Evolutionary conservation across 805 yeast species (phyloP).

Genomic region (Saitoella complicata): DNA sequence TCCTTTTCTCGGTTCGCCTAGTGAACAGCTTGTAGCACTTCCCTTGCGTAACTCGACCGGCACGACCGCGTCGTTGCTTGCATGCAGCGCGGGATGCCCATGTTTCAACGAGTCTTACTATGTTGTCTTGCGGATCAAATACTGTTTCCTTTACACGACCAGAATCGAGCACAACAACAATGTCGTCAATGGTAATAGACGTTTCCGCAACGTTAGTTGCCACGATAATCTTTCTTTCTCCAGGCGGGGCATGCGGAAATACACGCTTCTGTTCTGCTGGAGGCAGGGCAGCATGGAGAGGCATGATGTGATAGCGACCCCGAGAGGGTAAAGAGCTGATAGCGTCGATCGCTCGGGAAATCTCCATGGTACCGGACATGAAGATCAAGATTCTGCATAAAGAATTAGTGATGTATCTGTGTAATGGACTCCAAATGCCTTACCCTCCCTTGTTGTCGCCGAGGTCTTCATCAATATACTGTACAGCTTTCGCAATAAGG

Average conservation of each 20-base stretch:
- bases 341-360: slow-evolving; percentile 42
- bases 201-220: slow-evolving; percentile 95
- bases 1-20: slow-evolving; percentile 33
- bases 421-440: slow-evolving; percentile 17
- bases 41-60: slow-evolving; percentile 88
- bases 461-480: slow-evolving; percentile 36
- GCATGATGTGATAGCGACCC: slow-evolving; percentile 33
- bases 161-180: slow-evolving; percentile 77
- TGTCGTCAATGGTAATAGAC: slow-evolving; percentile 89
- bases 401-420: slow-evolving; percentile 26
- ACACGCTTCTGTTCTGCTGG: slow-evolving; percentile 71
- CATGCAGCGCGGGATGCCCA: slow-evolving; percentile 89
- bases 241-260: slow-evolving; percentile 38
- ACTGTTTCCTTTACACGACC: slow-evolving; percentile 71
- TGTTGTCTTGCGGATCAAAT: slow-evolving; percentile 50
- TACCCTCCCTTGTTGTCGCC: slow-evolving; percentile 15
- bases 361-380: slow-evolving; percentile 83
- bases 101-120: slow-evolving; percentile 55
- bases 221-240: slow-evolving; percentile 60
- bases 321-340: slow-evolving; percentile 19
- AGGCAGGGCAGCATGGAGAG: slow-evolving; percentile 76
- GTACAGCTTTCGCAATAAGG: slow-evolving; percentile 42
- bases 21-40: slow-evolving; percentile 69
- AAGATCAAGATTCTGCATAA: slow-evolving; percentile 53
- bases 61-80: slow-evolving; percentile 86